These are phyloP conservation scores for Nakaseomyces delphensis DNA, from an alignment of 1,139 yeast species.

Conservation along the genomic window DNA sequence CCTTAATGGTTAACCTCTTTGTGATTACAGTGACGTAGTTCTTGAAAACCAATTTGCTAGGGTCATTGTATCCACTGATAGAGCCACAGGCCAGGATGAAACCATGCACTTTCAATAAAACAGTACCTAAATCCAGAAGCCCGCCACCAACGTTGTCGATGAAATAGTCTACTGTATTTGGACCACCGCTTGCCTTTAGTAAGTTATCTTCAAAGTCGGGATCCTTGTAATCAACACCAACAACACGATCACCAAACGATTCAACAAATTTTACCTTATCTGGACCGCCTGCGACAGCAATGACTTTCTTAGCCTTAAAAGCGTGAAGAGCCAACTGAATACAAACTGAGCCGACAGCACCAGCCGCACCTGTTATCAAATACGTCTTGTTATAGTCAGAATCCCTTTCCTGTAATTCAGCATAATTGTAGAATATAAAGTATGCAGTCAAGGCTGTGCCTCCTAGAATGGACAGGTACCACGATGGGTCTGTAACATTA, in stretches of 20 bases:
- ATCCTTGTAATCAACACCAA: slow-evolving; percentile 47
- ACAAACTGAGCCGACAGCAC: slow-evolving; percentile 60
- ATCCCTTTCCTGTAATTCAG: slow-evolving; percentile 33
- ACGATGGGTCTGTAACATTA: slow-evolving; percentile 24
- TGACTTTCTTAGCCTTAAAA: slow-evolving; percentile 46
- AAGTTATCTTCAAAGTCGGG: slow-evolving; percentile 39
- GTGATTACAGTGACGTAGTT: slow-evolving; percentile 39
- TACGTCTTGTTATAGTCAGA: slow-evolving; percentile 36
- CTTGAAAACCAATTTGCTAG: slow-evolving; percentile 31
- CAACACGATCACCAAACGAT: slow-evolving; percentile 46
- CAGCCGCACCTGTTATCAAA: slow-evolving; percentile 58
- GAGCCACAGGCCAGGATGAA: slow-evolving; percentile 53
- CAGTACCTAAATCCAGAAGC: slow-evolving; percentile 42
- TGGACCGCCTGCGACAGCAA: slow-evolving; percentile 57
- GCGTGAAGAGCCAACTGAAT: slow-evolving; percentile 51
- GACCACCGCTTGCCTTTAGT: slow-evolving; percentile 39
- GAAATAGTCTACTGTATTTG: slow-evolving; percentile 39
- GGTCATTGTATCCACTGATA: slow-evolving; percentile 49
- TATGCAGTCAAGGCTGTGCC: slow-evolving; percentile 58
- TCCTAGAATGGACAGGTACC: slow-evolving; percentile 45
- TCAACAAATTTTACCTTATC: slow-evolving; percentile 50
- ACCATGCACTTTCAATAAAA: slow-evolving; percentile 38
- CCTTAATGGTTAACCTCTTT: slow-evolving; percentile 42
- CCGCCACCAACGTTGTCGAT: slow-evolving; percentile 61
- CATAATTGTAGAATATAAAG: slow-evolving; percentile 43